Percentiles rank a stretch among this genome's conserved stretches.
phyloP scores from a whole-genome alignment of 805 yeast species.

The Saturnispora zaruensis region DNA sequence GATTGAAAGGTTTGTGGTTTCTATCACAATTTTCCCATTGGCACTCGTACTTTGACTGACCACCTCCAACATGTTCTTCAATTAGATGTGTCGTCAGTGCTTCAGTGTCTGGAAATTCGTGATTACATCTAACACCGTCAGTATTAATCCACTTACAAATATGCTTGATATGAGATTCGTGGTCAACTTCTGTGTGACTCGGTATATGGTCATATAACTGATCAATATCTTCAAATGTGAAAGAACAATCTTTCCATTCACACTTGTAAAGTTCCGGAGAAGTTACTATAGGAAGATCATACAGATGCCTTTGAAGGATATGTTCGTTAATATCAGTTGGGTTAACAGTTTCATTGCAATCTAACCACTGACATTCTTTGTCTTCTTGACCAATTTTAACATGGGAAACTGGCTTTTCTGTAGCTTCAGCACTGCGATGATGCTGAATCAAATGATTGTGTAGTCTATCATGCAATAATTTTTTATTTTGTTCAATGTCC shows the following conservation, averaged over 20 bases:
- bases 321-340: slow-evolving; percentile 41
- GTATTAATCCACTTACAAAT: slow-evolving; percentile 34
- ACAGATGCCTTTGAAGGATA: slow-evolving; percentile 40
- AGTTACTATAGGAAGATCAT: slow-evolving; percentile 14
- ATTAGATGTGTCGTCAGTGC: slow-evolving; percentile 67
- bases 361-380: slow-evolving; percentile 56
- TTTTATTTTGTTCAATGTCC: background rate
- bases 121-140: slow-evolving; percentile 36
- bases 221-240: slow-evolving; percentile 42
- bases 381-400: background rate
- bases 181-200: slow-evolving; percentile 16
- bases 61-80: slow-evolving; percentile 60
- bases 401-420: background rate
- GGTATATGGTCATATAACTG: slow-evolving; percentile 54
- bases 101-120: slow-evolving; percentile 41
- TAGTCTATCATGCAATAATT: background rate
- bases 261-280: slow-evolving; percentile 30
- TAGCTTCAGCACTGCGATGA: background rate
- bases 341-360: slow-evolving; percentile 38
- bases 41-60: slow-evolving; percentile 63
- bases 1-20: slow-evolving; percentile 52
- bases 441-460: background rate
- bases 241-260: slow-evolving; percentile 72
- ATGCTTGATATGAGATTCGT: slow-evolving; percentile 9
- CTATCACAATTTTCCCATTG: slow-evolving; percentile 75